A percentile compares a stretch with the other conserved stretches of the same genome.
phyloP scores from a whole-genome alignment of 257 asterid genomes.

The Gentiana macrophylla region DNA sequence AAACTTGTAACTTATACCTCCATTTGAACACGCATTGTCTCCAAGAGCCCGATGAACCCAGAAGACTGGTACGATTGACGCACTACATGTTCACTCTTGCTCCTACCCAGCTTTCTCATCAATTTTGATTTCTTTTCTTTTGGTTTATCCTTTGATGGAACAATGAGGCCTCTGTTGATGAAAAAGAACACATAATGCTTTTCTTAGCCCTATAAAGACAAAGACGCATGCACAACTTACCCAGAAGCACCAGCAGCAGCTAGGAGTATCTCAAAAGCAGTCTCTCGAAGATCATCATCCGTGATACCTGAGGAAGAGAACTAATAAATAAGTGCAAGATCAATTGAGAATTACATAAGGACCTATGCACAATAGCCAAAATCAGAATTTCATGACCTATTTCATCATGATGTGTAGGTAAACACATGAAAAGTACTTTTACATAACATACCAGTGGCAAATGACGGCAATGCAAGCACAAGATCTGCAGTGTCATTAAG shows the following conservation, averaged over 20 bases:
- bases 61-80: conserved; percentile 50
- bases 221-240: conserved; percentile 27
- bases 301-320: conserved; percentile 44
- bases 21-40: conserved; percentile 98
- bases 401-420: no score
- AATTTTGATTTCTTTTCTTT: conserved; percentile 71
- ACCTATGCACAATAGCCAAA: no score
- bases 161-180: conserved; percentile 75
- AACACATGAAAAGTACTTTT: not conserved
- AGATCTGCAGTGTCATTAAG: conserved; percentile 89
- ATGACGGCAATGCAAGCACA: conserved; percentile 66
- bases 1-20: conserved; percentile 44
- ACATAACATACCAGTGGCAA: conserved; percentile 58
- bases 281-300: conserved; percentile 89
- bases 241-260: conserved; percentile 99
- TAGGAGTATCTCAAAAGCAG: conserved; percentile 91
- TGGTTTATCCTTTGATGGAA: conserved; percentile 86
- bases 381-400: no score
- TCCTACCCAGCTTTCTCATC: conserved; percentile 81
- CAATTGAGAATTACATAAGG: no score
- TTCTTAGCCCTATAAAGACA: conserved; percentile 11
- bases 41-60: conserved; percentile 87
- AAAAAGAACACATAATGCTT: conserved; percentile 15
- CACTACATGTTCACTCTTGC: conserved; percentile 52
- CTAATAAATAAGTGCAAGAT: no score